Evolutionary conservation across 768 basidiomycete genomes (phyloP).

Genomic region (Infundibulicybe gibba): DNA sequence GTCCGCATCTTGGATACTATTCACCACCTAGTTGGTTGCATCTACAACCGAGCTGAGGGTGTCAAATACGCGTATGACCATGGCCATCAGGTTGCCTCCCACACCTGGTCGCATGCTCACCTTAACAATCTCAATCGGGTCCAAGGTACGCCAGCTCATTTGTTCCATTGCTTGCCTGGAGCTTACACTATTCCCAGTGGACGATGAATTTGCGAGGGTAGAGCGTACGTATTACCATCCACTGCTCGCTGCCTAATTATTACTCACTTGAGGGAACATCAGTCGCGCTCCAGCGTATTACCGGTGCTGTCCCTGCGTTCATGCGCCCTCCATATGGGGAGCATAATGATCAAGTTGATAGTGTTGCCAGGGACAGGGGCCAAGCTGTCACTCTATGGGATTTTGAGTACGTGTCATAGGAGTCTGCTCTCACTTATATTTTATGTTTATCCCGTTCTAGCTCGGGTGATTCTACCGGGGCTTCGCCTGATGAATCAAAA

Average conservation of each 20-base stretch:
- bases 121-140: slow-evolving; percentile 25
- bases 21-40: slow-evolving; percentile 26
- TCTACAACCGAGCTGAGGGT: slow-evolving; percentile 25
- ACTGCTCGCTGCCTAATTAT: background rate
- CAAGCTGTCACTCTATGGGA: slow-evolving; percentile 34
- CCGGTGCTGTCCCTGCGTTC: slow-evolving; percentile 32
- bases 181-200: slow-evolving; percentile 13
- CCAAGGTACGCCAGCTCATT: slow-evolving; percentile 18
- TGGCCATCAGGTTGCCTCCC: slow-evolving; percentile 42
- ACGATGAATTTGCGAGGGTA: slow-evolving; percentile 30
- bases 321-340: slow-evolving; percentile 38
- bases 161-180: background rate
- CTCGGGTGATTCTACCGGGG: slow-evolving; percentile 25
- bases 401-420: slow-evolving; percentile 27
- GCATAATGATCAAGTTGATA: slow-evolving; percentile 32
- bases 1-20: background rate
- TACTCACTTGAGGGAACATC: background rate
- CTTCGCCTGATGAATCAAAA: slow-evolving; percentile 15
- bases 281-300: slow-evolving; percentile 31
- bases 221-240: slow-evolving; percentile 21
- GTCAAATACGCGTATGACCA: slow-evolving; percentile 32
- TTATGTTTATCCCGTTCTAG: slow-evolving; percentile 6
- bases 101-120: slow-evolving; percentile 40
- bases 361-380: slow-evolving; percentile 25
- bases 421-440: background rate